A percentile compares a stretch with the other conserved stretches of the same genome.
Evolutionary conservation across 2,329 filamentous ascomycete genomes (phyloP).

Genomic region (Nemania serpens): DNA sequence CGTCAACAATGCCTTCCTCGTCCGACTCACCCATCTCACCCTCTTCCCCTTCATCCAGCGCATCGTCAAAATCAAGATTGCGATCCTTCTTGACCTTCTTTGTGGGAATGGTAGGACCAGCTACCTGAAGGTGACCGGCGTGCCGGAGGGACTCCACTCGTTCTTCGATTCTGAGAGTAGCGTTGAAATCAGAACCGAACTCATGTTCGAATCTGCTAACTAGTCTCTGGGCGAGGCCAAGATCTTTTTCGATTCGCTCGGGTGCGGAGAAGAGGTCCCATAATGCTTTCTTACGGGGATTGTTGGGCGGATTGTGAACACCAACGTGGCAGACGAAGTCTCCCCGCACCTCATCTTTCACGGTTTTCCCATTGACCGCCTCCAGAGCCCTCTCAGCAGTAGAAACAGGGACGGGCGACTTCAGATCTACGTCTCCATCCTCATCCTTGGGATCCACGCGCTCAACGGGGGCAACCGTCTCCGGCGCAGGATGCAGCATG

Average conservation of each 20-base stretch:
- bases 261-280: slow-evolving; percentile 97
- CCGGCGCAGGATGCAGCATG: slow-evolving; percentile 82
- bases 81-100: slow-evolving; percentile 62
- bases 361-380: slow-evolving; percentile 96
- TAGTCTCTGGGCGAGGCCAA: slow-evolving; percentile 80
- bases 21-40: slow-evolving; percentile 77
- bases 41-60: slow-evolving; percentile 65
- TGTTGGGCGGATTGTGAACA: slow-evolving; percentile 85
- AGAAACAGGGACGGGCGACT: slow-evolving; percentile 53
- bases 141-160: slow-evolving; percentile 80
- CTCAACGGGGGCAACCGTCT: slow-evolving; percentile 68
- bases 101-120: slow-evolving; percentile 56
- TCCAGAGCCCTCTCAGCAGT: slow-evolving; percentile 87
- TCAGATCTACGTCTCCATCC: slow-evolving; percentile 60
- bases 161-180: slow-evolving; percentile 80
- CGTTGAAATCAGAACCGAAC: slow-evolving; percentile 77
- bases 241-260: slow-evolving; percentile 89
- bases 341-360: slow-evolving; percentile 89
- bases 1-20: slow-evolving; percentile 77
- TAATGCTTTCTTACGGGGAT: slow-evolving; percentile 89
- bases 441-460: slow-evolving; percentile 75
- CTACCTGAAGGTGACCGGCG: slow-evolving; percentile 76
- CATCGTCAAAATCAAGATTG: slow-evolving; percentile 62
- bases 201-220: slow-evolving; percentile 85
- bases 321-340: slow-evolving; percentile 98